These are phyloP conservation scores for Corylus avellana DNA, from an alignment of 306 rosid genomes.

Conservation along the genomic window DNA sequence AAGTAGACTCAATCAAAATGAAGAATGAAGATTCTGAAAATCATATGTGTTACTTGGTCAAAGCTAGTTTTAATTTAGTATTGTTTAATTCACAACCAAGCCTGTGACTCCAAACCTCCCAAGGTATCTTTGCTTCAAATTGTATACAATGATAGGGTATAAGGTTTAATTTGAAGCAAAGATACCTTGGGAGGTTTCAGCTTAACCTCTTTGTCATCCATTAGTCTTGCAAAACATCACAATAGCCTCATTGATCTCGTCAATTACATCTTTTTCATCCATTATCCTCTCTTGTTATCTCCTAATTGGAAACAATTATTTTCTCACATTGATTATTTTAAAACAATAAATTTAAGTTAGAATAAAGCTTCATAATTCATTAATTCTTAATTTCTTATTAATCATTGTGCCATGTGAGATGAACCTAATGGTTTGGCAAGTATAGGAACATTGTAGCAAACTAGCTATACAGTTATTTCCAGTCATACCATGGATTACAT, in stretches of 20 bases:
- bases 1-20: neutral
- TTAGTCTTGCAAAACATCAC: neutral
- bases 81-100: neutral
- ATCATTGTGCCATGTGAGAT: neutral
- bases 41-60: neutral
- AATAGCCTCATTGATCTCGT: neutral
- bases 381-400: neutral
- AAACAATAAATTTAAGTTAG: neutral
- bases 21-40: neutral
- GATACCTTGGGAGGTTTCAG: neutral
- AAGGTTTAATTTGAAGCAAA: neutral
- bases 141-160: neutral
- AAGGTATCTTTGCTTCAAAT: neutral
- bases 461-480: neutral
- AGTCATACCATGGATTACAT: neutral
- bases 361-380: neutral
- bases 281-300: neutral
- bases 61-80: neutral
- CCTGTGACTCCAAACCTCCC: neutral
- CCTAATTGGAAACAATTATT: neutral
- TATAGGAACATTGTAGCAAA: neutral
- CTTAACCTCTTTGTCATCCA: neutral
- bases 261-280: neutral
- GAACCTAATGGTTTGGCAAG: neutral
- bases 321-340: neutral